Evolutionary conservation across 805 yeast species (phyloP).

Genomic region (Saccharomycopsis javanensis): DNA sequence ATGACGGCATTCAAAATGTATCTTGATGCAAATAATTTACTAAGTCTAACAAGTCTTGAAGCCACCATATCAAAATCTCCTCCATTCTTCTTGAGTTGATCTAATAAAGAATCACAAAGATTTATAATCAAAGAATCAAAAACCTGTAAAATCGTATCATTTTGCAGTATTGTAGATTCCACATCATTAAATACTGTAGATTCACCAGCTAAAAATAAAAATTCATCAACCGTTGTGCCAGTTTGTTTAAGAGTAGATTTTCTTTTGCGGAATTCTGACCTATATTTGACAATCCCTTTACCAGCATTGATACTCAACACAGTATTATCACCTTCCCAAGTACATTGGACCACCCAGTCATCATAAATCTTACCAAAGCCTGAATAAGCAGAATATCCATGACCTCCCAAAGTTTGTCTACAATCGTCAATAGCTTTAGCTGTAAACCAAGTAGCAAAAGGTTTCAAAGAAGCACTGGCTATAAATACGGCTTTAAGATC

Average conservation of each 20-base stretch:
- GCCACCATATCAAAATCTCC: background rate
- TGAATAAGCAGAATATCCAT: conserved; percentile 88
- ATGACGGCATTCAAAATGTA: background rate
- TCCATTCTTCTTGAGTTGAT: background rate
- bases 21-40: background rate
- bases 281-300: conserved; percentile 46
- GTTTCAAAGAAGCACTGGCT: conserved; percentile 79
- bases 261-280: conserved; percentile 30
- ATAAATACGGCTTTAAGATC: conserved; percentile 71
- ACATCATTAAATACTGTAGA: background rate
- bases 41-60: background rate
- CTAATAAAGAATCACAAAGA: background rate
- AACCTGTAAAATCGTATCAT: background rate
- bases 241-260: conserved; percentile 17
- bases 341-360: conserved; percentile 97
- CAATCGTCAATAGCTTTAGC: conserved; percentile 76
- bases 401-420: conserved; percentile 94
- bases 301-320: conserved; percentile 79
- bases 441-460: conserved; percentile 81
- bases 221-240: background rate
- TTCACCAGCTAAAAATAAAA: background rate
- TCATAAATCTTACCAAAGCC: conserved; percentile 82
- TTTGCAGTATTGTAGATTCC: background rate
- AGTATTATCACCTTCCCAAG: conserved; percentile 97
- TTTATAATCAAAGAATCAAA: background rate